Evolutionary conservation across 1,284 basidiomycete species (phyloP).

Genomic region (Hemileia vastatrix): DNA sequence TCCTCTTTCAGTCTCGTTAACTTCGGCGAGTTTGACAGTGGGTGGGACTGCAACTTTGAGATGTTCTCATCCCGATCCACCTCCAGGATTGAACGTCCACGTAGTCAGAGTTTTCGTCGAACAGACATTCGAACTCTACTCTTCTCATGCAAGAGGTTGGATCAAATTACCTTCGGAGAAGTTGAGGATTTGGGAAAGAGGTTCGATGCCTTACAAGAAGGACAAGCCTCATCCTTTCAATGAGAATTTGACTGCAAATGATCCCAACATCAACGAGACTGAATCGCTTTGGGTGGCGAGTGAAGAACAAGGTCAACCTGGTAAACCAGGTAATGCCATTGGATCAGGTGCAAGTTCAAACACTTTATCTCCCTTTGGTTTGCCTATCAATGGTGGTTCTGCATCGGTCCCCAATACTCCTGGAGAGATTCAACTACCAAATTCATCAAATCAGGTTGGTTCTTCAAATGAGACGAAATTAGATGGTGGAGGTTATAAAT

Average conservation of each 20-base stretch:
- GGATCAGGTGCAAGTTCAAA: slow-evolving; percentile 26
- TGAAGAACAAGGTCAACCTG: slow-evolving; percentile 27
- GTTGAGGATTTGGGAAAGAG: slow-evolving; percentile 39
- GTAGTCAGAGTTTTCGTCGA: slow-evolving; percentile 38
- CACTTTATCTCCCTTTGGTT: slow-evolving; percentile 30
- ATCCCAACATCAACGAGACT: background rate
- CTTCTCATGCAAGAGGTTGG: slow-evolving; percentile 33
- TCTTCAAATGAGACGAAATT: background rate
- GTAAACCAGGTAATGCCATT: slow-evolving; percentile 27
- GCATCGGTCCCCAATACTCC: slow-evolving; percentile 28
- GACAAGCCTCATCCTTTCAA: background rate
- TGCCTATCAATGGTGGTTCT: slow-evolving; percentile 29
- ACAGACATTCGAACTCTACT: slow-evolving; percentile 41
- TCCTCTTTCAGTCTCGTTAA: slow-evolving; percentile 35
- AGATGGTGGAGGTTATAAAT: slow-evolving; percentile 31
- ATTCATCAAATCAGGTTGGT: slow-evolving; percentile 3
- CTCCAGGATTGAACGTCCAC: slow-evolving; percentile 37
- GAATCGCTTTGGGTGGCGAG: slow-evolving; percentile 34
- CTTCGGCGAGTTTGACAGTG: slow-evolving; percentile 38
- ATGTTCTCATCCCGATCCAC: slow-evolving; percentile 38
- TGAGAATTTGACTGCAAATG: background rate
- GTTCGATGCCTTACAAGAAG: slow-evolving; percentile 39
- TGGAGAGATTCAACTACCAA: slow-evolving; percentile 28
- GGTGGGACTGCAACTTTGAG: slow-evolving; percentile 36
- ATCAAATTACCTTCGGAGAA: slow-evolving; percentile 37